These are phyloP conservation scores for Aspergillus tanneri DNA, from an alignment of 2,329 filamentous ascomycete genomes.

Conservation along the genomic window DNA sequence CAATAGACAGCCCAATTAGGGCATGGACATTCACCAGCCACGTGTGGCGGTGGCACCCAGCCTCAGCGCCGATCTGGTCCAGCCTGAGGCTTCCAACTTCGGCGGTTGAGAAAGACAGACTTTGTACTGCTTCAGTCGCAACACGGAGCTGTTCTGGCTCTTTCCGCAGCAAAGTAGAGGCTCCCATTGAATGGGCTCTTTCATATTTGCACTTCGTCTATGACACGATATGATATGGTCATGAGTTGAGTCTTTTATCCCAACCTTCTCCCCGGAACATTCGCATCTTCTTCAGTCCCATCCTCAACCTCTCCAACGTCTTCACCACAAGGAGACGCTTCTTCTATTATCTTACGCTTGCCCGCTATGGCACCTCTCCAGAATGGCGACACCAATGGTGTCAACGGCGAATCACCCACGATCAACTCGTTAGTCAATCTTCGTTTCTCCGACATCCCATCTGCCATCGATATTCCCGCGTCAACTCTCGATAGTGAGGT, in stretches of 20 bases:
- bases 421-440: conserved; percentile 36
- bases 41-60: conserved; percentile 29
- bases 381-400: conserved; percentile 55
- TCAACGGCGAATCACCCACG: conserved; percentile 45
- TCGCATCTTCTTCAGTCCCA: conserved; percentile 15
- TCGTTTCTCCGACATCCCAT: conserved; percentile 63
- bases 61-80: conserved; percentile 18
- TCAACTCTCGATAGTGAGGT: conserved; percentile 66
- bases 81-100: conserved; percentile 16
- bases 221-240: conserved; percentile 23
- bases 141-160: neutral
- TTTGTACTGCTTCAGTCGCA: conserved; percentile 6
- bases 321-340: neutral
- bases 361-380: conserved; percentile 51
- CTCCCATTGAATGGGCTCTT: conserved; percentile 10
- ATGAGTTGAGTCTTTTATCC: conserved; percentile 30
- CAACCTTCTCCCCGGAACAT: conserved; percentile 17
- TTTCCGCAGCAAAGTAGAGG: neutral
- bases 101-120: conserved; percentile 11
- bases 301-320: neutral
- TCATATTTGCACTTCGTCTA: too few species aligned
- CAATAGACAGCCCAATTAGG: neutral
- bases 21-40: conserved; percentile 8
- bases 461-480: conserved; percentile 64
- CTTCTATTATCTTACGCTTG: neutral